Evolutionary conservation across 768 basidiomycete genomes (phyloP).

Genomic region (Pisolithus albus): DNA sequence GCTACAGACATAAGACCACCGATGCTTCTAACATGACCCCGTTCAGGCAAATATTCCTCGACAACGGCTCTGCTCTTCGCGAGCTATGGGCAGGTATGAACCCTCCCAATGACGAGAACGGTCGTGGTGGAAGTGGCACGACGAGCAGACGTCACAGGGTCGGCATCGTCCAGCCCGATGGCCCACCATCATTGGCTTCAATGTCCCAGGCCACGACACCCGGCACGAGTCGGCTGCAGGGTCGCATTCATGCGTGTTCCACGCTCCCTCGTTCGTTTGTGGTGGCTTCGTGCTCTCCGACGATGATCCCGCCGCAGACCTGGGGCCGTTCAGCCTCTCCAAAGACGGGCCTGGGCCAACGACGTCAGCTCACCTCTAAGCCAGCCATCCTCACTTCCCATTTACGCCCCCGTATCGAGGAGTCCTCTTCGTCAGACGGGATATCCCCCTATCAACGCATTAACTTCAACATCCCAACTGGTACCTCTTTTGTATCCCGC

Average conservation of each 20-base stretch:
- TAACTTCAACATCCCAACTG: constrained; percentile 51
- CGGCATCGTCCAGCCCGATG: constrained; percentile 73
- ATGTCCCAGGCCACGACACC: constrained; percentile 45
- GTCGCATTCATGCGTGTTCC: constrained; percentile 25
- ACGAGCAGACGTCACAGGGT: constrained; percentile 81
- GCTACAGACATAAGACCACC: constrained; percentile 27
- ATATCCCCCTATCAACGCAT: constrained; percentile 54
- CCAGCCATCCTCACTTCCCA: constrained; percentile 71
- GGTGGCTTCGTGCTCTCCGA: constrained; percentile 66
- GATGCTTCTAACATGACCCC: constrained; percentile 78
- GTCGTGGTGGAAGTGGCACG: constrained; percentile 64
- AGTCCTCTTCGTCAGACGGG: constrained; percentile 52
- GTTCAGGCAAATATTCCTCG: constrained; percentile 69
- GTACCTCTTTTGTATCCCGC: constrained; percentile 38
- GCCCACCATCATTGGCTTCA: constrained; percentile 62
- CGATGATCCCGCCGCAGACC: constrained; percentile 71
- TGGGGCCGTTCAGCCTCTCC: constrained; percentile 52
- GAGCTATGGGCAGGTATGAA: constrained; percentile 73
- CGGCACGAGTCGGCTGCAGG: constrained; percentile 30
- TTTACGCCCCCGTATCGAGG: constrained; percentile 62
- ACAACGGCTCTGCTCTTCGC: constrained; percentile 65
- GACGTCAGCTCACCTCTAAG: constrained; percentile 52
- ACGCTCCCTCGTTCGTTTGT: constrained; percentile 32
- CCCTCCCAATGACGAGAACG: constrained; percentile 56
- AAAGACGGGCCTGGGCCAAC: constrained; percentile 27